These are phyloP conservation scores for Xanthoconium purpureum DNA, from an alignment of 768 basidiomycete species.

Conservation along the genomic window DNA sequence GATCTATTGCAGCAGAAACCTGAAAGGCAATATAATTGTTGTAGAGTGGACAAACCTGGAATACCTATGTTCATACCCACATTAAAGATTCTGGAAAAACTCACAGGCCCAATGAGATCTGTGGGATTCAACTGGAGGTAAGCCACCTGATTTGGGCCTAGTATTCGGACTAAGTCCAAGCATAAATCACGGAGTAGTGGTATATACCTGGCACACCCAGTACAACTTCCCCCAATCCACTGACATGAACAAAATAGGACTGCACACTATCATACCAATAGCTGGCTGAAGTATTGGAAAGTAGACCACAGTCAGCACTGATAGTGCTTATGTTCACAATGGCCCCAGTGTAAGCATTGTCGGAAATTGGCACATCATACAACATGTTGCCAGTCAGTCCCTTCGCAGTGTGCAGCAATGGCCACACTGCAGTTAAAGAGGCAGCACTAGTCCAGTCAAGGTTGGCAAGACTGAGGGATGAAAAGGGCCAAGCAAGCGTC, in stretches of 20 bases:
- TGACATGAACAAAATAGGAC: neutral
- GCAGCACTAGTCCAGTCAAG: neutral
- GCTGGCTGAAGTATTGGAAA: neutral
- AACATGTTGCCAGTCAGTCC: too few species aligned
- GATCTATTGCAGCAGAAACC: neutral
- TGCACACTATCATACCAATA: neutral
- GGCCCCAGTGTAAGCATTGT: too few species aligned
- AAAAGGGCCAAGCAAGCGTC: too few species aligned
- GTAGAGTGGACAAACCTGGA: too few species aligned
- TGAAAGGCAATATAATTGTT: too few species aligned
- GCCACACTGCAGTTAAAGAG: neutral
- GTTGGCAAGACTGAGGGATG: neutral
- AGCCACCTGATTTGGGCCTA: neutral
- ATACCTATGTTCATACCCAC: neutral
- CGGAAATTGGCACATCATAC: too few species aligned
- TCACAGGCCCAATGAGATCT: neutral
- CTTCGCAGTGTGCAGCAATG: neutral
- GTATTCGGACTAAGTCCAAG: neutral
- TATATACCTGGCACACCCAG: neutral
- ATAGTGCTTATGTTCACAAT: too few species aligned
- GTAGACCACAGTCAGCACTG: too few species aligned
- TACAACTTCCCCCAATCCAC: conserved; percentile 3
- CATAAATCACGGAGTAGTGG: neutral
- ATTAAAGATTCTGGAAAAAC: neutral
- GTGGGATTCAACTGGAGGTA: too few species aligned